Base-by-base conservation (phyloP, 139 green algal species). In the Bryopsis sp. region DNA sequence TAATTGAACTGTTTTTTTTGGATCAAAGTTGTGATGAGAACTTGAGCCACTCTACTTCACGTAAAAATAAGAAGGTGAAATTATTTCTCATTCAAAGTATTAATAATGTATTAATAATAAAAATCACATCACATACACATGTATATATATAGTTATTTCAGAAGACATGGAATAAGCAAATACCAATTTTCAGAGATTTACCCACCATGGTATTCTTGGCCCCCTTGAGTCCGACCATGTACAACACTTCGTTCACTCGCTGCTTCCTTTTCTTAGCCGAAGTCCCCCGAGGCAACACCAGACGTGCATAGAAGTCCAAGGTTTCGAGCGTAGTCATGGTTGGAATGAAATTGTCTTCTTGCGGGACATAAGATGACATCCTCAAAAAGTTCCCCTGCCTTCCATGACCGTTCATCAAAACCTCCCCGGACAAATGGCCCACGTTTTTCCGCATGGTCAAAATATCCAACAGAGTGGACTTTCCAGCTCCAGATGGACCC, bases 341-440 rank as follows among this genome's bases (percentile, higher is more conserved):
- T 38, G 81, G 79, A 36, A 84, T 37, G 62, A 87, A 87, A 71
- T 82, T 84, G 79, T 87, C 81, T 39, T 85, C 74, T 79, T 65
- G 58, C 24, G 58, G 58, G 4, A 65, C 58, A 33, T 65, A 65
- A 26, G 58, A 65, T 22, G 58, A 65, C 7, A 26, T 39, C 29
- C 31, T 31, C 11, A 65, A 7, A 39, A 65, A 65, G 28, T 39
- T 26, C 26, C 5, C 24, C n/a, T 26, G 7, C 6, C 58, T 7
- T n/a, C 32, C 32, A 28, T 65, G 24, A 5, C 62, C 62, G 37
- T 69, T 57, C 6, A 69, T n/a, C 3, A 69, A 36, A 22, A 58
- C 37, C 11, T 35, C 24, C 15, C 62, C 62, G 3, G 7, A 28
- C 4, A 69, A 6, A 3, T 35, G 39, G 3, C 62, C 81, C 31